Conservation (phyloP, 1,139 yeast species). For the Yamadazyma sp. region DNA sequence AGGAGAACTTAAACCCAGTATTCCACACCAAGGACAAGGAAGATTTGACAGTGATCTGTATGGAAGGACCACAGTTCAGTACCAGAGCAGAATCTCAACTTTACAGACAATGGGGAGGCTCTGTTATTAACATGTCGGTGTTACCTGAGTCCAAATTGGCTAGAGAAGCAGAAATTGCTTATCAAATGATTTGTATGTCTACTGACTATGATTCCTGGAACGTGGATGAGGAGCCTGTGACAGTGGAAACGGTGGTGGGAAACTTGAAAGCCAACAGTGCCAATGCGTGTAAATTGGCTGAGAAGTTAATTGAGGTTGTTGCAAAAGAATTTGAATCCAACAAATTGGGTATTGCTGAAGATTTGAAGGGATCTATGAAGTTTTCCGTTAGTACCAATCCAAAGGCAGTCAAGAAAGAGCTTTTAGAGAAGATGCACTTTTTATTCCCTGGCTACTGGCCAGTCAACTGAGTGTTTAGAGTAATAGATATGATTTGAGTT, state of each 20-base stretch:
- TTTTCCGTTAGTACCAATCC: constrained; percentile 78
- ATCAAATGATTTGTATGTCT: constrained; percentile 98
- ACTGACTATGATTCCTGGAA: constrained; percentile 99
- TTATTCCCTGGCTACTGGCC: constrained; percentile 95
- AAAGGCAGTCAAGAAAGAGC: constrained; percentile 69
- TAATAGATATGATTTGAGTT: constrained; percentile 1
- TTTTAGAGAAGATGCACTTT: constrained; percentile 77
- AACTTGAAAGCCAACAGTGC: constrained; percentile 84
- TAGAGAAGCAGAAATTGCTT: constrained; percentile 93
- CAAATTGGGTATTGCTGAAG: constrained; percentile 56
- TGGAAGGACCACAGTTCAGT: constrained; percentile 99
- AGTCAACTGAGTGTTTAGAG: constrained; percentile 14
- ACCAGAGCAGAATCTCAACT: constrained; percentile 95
- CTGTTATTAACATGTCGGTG: constrained; percentile 94
- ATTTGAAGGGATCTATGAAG: constrained; percentile 75
- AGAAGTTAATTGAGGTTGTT: constrained; percentile 62
- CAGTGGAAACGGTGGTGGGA: constrained; percentile 93
- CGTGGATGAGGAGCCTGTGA: constrained; percentile 90
- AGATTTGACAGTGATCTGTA: constrained; percentile 85
- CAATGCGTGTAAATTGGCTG: constrained; percentile 80
- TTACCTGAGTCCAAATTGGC: constrained; percentile 96
- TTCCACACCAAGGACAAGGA: constrained; percentile 61
- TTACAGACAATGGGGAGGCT: constrained; percentile 89
- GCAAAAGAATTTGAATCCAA: constrained; percentile 62
- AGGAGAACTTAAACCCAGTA: constrained; percentile 31